phyloP scores from a whole-genome alignment of 2,329 filamentous ascomycete species.

The Hymenoscyphus albidus region DNA sequence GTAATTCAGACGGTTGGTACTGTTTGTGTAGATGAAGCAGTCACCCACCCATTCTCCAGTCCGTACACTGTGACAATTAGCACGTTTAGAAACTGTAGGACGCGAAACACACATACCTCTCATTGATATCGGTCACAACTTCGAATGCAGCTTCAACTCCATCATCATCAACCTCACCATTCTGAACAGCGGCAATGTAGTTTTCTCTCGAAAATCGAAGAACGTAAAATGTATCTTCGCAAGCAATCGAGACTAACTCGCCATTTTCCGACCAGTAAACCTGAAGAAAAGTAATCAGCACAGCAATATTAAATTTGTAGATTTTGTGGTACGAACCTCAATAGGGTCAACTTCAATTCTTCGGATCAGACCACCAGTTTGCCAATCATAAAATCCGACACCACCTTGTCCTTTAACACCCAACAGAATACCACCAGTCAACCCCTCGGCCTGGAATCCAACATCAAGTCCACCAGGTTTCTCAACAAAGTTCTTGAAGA shows the following conservation, averaged over 20 bases:
- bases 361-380: conserved; percentile 80
- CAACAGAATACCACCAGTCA: conserved; percentile 83
- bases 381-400: conserved; percentile 96
- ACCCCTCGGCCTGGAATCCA: conserved; percentile 88
- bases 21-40: conserved; percentile 98
- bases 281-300: conserved; percentile 36
- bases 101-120: conserved; percentile 55
- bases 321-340: conserved; percentile 23
- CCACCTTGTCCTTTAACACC: conserved; percentile 94
- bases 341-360: conserved; percentile 79
- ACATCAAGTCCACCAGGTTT: conserved; percentile 86
- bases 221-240: conserved; percentile 93
- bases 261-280: conserved; percentile 98
- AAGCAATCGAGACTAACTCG: conserved; percentile 87
- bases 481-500: conserved; percentile 97
- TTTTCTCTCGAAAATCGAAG: conserved; percentile 86
- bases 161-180: conserved; percentile 74
- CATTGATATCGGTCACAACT: conserved; percentile 91
- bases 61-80: conserved; percentile 58
- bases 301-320: not conserved
- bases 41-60: conserved; percentile 98
- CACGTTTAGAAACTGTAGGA: not conserved
- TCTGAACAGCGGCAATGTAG: conserved; percentile 78
- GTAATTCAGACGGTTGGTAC: conserved; percentile 94
- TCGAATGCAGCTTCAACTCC: conserved; percentile 96